These are phyloP conservation scores for Trichoderma sp. DNA, from an alignment of 2,329 filamentous ascomycete genomes.

Conservation along the genomic window DNA sequence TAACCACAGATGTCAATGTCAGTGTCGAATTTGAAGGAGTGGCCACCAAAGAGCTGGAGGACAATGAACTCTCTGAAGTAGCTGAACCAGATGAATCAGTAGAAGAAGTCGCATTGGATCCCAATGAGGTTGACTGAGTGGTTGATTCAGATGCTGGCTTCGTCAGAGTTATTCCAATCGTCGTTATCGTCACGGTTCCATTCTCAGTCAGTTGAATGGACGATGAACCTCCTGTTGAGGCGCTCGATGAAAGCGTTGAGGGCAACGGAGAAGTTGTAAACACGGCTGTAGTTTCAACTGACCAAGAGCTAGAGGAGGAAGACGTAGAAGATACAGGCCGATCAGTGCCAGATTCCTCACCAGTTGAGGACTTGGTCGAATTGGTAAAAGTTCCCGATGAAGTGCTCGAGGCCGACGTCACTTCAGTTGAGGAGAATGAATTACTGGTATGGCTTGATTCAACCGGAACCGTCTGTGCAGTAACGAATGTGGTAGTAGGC, in stretches of 20 bases:
- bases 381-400: background rate
- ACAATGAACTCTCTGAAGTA: background rate
- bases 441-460: background rate
- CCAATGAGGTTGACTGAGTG: background rate
- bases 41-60: background rate
- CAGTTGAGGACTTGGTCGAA: background rate
- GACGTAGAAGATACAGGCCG: background rate
- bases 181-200: background rate
- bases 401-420: background rate
- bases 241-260: background rate
- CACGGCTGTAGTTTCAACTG: background rate
- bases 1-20: slow-evolving; percentile 9
- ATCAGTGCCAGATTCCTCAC: background rate
- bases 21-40: background rate
- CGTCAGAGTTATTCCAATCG: background rate
- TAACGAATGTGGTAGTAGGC: slow-evolving; percentile 4
- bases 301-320: background rate
- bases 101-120: background rate
- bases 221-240: background rate
- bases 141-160: background rate
- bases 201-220: background rate
- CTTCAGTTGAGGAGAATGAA: slow-evolving; percentile 10
- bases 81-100: background rate
- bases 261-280: background rate
- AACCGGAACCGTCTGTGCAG: background rate